A percentile compares a stretch with the other conserved stretches of the same genome.
Conservation (phyloP, 1,284 basidiomycete species). For the Apiotrichum domesticum region DNA sequence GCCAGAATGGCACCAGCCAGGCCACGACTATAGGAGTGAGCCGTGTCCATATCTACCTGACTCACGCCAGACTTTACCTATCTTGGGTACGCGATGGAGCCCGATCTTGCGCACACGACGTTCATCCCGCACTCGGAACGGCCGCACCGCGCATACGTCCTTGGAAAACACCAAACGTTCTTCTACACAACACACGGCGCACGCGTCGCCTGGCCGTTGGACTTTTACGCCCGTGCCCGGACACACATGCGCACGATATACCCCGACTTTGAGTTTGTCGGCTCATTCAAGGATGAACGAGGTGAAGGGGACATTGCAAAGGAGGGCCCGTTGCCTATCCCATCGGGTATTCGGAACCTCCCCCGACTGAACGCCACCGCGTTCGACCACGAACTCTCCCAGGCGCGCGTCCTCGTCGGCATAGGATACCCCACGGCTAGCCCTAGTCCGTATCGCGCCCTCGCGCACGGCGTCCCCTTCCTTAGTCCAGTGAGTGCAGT, state of each 20-base stretch:
- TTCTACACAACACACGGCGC: neutral
- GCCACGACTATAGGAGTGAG: slow-evolving; percentile 1
- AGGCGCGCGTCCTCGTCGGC: slow-evolving; percentile 19
- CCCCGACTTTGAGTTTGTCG: slow-evolving; percentile 7
- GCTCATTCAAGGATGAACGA: slow-evolving; percentile 5
- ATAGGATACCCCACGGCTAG: slow-evolving; percentile 17
- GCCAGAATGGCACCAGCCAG: slow-evolving; percentile 1
- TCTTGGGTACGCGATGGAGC: slow-evolving; percentile 2
- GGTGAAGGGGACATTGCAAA: neutral
- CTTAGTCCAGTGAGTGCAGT: slow-evolving; percentile 7
- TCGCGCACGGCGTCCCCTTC: slow-evolving; percentile 9
- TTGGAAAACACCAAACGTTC: slow-evolving; percentile 8
- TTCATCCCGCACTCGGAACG: slow-evolving; percentile 1
- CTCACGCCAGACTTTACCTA: slow-evolving; percentile 6
- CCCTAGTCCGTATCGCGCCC: slow-evolving; percentile 6
- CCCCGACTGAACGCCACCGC: neutral
- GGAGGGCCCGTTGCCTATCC: neutral
- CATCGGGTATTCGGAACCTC: slow-evolving; percentile 1
- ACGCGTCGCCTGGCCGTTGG: neutral
- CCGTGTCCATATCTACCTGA: neutral
- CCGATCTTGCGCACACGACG: neutral
- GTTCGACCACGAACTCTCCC: slow-evolving; percentile 15
- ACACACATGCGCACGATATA: neutral
- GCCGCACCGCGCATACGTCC: slow-evolving; percentile 2
- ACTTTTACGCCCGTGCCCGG: neutral